These are phyloP conservation scores for Epichloe baconii DNA, from an alignment of 2,329 filamentous ascomycete species.

Conservation along the genomic window DNA sequence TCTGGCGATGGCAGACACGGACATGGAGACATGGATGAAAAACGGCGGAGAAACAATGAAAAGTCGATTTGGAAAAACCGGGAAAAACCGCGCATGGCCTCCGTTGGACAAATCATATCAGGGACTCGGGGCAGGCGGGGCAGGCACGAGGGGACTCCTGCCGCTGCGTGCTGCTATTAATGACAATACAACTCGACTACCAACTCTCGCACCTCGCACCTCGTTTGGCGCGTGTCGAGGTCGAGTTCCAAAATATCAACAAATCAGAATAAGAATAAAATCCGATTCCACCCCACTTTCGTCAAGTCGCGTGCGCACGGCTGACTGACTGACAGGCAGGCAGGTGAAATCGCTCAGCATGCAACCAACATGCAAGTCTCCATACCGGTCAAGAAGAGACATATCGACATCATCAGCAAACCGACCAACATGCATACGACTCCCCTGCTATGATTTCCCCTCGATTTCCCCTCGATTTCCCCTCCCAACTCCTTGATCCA, in stretches of 20 bases:
- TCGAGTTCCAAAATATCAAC: neutral
- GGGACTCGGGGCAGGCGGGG: neutral
- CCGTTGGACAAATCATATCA: neutral
- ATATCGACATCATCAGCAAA: neutral
- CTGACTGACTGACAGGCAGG: neutral
- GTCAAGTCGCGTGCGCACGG: neutral
- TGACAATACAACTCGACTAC: too few species aligned
- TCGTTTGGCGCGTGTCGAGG: too few species aligned
- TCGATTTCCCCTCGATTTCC: too few species aligned
- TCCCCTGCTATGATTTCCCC: too few species aligned
- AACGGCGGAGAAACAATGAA: neutral
- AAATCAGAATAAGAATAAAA: neutral
- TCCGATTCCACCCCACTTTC: neutral
- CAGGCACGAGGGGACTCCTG: too few species aligned
- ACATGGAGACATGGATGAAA: neutral
- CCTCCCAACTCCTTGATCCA: too few species aligned
- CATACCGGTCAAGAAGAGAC: neutral
- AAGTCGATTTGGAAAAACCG: neutral
- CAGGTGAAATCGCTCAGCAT: too few species aligned
- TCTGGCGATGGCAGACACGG: neutral
- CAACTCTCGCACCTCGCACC: too few species aligned
- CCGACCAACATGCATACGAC: neutral
- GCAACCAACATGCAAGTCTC: neutral
- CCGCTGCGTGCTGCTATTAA: too few species aligned
- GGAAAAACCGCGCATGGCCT: too few species aligned